Base-by-base conservation (phyloP, 2,329 filamentous ascomycete genomes). In the Chaetomium olivaceum region DNA sequence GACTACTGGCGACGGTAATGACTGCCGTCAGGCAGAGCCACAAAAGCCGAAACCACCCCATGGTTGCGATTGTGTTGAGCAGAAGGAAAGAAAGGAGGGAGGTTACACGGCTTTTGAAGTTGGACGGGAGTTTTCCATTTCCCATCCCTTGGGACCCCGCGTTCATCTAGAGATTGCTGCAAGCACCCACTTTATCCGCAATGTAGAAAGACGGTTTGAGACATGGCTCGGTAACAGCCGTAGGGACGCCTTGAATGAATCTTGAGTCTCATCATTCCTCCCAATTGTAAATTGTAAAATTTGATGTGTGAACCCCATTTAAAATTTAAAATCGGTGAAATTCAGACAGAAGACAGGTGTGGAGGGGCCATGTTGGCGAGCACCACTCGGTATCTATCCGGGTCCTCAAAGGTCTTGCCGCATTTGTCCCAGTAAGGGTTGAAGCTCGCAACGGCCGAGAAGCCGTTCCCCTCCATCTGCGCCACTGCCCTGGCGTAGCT, bases 361-460 rank as follows among this genome's bases (percentile, higher is more conserved):
- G 61, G 64, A 39, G 61, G 29, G 11, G 46, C 57, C 67, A 72
- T 71, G 33, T 78, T 77, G 27, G 73, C 78, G 39, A 82, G 70
- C 43, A 82, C 80, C 48, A 80, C 71, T 8, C 79, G 72, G 72
- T 80, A 82, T 19, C 80, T 80, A 73, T 82, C 81, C 11, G 78
- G 72, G 70, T 82, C 80, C 61, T 79, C 78, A 72, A 77, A 79
- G 5, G 80, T 81, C 74, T 76, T 79, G 21, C 80, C 80, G 67
- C 74, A 77, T 4, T 72, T 71, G 63, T 81, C 79, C 80, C 80
- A 82, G 63, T 80, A 82, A 6, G 78, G 78, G 66, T 81, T 82
- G 66, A 76, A 77, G 67, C 77, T 78, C 29, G 70, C 66, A 29
- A 81, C 78, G 1, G 75, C 67, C 14, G 55, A 61, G 46, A 78